Percentiles rank a stretch among this genome's conserved stretches.
phyloP scores from a whole-genome alignment of 306 rosid species.

The Crotalaria pallida region DNA sequence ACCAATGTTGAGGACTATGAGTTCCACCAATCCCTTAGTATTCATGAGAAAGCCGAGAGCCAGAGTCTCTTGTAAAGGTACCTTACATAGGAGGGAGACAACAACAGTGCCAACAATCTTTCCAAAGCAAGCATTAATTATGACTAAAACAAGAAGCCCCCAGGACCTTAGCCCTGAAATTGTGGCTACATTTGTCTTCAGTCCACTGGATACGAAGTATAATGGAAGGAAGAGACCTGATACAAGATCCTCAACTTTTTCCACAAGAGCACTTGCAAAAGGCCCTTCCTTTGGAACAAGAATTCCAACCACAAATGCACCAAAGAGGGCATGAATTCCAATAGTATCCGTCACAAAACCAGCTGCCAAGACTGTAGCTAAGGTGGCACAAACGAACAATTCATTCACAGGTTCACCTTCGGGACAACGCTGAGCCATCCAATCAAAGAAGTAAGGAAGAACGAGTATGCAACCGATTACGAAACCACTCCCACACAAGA shows the following conservation, averaged over 20 bases:
- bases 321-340: slow-evolving; percentile 73
- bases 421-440: slow-evolving; percentile 46
- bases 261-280: slow-evolving; percentile 52
- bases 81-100: slow-evolving; percentile 41
- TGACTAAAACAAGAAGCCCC: slow-evolving; percentile 59
- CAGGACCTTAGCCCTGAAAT: slow-evolving; percentile 55
- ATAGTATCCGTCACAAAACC: slow-evolving; percentile 52
- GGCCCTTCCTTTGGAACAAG: slow-evolving; percentile 54
- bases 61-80: slow-evolving; percentile 49
- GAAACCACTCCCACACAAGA: slow-evolving; percentile 39
- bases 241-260: slow-evolving; percentile 67
- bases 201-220: slow-evolving; percentile 65
- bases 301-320: slow-evolving; percentile 65
- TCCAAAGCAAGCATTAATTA: slow-evolving; percentile 58
- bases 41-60: slow-evolving; percentile 72
- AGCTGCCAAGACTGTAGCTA: slow-evolving; percentile 53
- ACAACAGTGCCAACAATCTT: slow-evolving; percentile 57
- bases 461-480: slow-evolving; percentile 19
- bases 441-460: slow-evolving; percentile 34
- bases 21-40: slow-evolving; percentile 70
- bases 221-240: slow-evolving; percentile 58
- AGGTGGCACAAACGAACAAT: slow-evolving; percentile 43
- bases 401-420: slow-evolving; percentile 54
- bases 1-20: slow-evolving; percentile 73
- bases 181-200: slow-evolving; percentile 59